phyloP scores from a whole-genome alignment of 140 eudicot genomes.

The Oenanthe javanica region DNA sequence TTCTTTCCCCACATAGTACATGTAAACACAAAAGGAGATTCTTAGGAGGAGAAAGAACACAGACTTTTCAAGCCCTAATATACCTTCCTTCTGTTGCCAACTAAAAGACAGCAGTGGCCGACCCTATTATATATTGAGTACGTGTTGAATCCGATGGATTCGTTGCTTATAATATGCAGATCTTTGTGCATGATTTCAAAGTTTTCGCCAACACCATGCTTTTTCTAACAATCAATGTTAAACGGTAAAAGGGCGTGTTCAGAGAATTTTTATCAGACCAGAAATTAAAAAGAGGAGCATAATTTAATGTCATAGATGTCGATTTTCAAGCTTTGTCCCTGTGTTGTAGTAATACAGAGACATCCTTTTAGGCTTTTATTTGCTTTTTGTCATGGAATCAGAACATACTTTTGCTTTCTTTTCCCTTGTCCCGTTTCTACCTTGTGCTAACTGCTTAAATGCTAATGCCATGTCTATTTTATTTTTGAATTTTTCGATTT shows the following conservation, averaged over 20 bases:
- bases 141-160: neutral
- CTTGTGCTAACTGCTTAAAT: neutral
- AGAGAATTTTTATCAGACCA: neutral
- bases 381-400: neutral
- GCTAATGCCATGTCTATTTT: neutral
- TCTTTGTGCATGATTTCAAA: neutral
- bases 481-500: neutral
- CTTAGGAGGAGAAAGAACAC: neutral
- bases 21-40: neutral
- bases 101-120: neutral
- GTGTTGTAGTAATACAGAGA: neutral
- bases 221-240: neutral
- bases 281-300: neutral
- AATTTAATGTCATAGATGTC: neutral
- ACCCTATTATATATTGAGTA: neutral
- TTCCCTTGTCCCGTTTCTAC: neutral
- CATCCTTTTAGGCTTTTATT: neutral
- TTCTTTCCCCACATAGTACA: neutral
- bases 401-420: neutral
- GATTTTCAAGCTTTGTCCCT: neutral
- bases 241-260: neutral
- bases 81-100: slow-evolving; percentile 1
- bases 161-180: neutral
- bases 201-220: neutral
- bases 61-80: neutral